Evolutionary conservation across 31 red algal genomes (phyloP).

Genomic region (Bonnemaisonia californica): DNA sequence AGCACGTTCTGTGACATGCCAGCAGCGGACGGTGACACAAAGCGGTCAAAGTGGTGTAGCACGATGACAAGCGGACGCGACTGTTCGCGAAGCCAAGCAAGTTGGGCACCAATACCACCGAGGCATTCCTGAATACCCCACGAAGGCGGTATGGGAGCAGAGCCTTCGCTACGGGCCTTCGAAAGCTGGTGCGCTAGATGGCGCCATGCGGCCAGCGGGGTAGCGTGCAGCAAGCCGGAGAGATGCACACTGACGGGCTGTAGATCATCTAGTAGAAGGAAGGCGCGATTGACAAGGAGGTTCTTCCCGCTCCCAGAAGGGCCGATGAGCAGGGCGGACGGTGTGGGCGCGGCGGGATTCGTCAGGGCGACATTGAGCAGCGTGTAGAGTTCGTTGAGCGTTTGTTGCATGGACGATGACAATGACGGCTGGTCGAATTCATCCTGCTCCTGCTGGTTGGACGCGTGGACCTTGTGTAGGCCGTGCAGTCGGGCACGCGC

Average conservation of each 20-base stretch:
- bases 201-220: constrained; percentile 43
- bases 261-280: constrained; percentile 11
- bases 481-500: background rate
- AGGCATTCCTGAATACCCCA: constrained; percentile 14
- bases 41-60: constrained; percentile 45
- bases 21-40: constrained; percentile 34
- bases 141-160: constrained; percentile 3
- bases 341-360: background rate
- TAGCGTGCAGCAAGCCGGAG: constrained; percentile 48
- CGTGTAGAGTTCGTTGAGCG: constrained; percentile 5
- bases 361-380: constrained; percentile 27
- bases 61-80: constrained; percentile 35
- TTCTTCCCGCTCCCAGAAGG: constrained; percentile 43
- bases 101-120: background rate
- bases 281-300: constrained; percentile 17
- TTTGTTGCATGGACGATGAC: background rate
- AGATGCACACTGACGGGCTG: constrained; percentile 22
- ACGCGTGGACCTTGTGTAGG: background rate
- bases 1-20: constrained; percentile 48
- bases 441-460: too few relatives aligned
- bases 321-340: constrained; percentile 49
- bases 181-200: constrained; percentile 25
- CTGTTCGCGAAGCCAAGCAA: background rate
- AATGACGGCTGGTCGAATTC: background rate
- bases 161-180: background rate